Evolutionary conservation across 192 early-diverging fungal genomes (phyloP).

Genomic region (Linnemannia hyalina): DNA sequence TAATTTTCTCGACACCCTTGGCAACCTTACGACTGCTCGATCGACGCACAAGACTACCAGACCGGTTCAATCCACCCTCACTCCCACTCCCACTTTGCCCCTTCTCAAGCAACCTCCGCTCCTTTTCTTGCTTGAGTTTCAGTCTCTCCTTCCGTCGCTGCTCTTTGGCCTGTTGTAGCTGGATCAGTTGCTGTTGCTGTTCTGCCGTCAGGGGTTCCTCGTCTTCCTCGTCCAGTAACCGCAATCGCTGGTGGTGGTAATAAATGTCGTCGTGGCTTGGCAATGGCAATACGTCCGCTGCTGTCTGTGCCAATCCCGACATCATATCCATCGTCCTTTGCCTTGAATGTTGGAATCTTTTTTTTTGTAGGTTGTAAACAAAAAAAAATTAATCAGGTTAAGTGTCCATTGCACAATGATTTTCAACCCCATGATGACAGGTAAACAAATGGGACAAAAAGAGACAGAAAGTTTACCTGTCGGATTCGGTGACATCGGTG

Average conservation of each 20-base stretch:
- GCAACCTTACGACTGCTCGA: conserved; percentile 9
- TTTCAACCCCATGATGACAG: background rate
- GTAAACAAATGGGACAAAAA: background rate
- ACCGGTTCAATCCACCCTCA: background rate
- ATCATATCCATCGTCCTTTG: conserved; percentile 51
- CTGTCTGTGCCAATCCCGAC: conserved; percentile 45
- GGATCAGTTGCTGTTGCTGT: conserved; percentile 16
- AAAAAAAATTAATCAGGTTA: background rate
- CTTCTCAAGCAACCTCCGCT: conserved; percentile 6
- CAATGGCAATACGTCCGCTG: conserved; percentile 45
- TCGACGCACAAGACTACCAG: conserved; percentile 35
- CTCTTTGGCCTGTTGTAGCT: conserved; percentile 25
- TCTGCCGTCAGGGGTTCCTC: conserved; percentile 4
- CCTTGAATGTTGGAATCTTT: conserved; percentile 49
- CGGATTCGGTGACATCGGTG: conserved; percentile 48
- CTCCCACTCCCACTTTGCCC: background rate
- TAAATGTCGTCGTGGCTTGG: conserved; percentile 55
- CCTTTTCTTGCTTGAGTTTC: conserved; percentile 24
- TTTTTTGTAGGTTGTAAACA: background rate
- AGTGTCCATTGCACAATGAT: background rate
- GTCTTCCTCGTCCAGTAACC: conserved; percentile 46
- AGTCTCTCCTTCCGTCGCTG: conserved; percentile 25
- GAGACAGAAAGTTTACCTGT: conserved; percentile 20
- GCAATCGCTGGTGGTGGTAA: conserved; percentile 51
- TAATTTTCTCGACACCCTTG: background rate